Evolutionary conservation across 345 rosid genomes (phyloP), one percentile per base, ranked within the genome.

Genomic region (Rhizophora mangle): DNA sequence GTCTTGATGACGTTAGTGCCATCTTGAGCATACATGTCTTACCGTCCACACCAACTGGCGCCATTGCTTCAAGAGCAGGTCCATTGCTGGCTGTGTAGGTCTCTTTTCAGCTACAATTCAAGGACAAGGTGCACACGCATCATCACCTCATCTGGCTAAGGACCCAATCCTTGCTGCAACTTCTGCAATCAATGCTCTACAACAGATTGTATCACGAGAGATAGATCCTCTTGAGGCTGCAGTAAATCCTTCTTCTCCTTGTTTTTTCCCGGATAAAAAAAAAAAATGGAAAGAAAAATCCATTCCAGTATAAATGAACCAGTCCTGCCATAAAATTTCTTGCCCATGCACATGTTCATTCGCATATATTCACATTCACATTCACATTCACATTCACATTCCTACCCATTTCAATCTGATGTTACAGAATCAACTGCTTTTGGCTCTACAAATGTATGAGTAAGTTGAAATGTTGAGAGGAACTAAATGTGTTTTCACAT

Each of bases 161-260:
- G 93, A 90, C 60, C 90, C 96, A 6, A 82, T 90, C 72, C 78
- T 88, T 31, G 92, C 92, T 1, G 92, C 94, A 52, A 81, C 93
- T 24, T 82, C 82, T 5, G 76, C 92, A 6, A 80, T 90, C 29
- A 59, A 83, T 46, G 79, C 92, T 34, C 89, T 90, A 46, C 96
- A 88, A 67, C 93, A 86, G 75, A 85, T 90, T 57, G 88, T 88
- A n/a, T 88, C 96, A 0, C 80, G 90, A n/a, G 94, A 90, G 71
- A 72, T 82, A 30, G 78, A 88, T 72, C 96, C 96, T 26, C 90
- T 90, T 1, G 84, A 88, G 39, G 82, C 90, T 34, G 82, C 80
- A 77, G 96, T 88, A 81, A 78, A 67, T 49, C 46, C 47, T 57
- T 63, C 51, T 61, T 65, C 59, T 21, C 52, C 55, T 49, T 47